These are phyloP conservation scores for Tetradesmus obliquus DNA, from an alignment of 139 green algal genomes.

Conservation along the genomic window DNA sequence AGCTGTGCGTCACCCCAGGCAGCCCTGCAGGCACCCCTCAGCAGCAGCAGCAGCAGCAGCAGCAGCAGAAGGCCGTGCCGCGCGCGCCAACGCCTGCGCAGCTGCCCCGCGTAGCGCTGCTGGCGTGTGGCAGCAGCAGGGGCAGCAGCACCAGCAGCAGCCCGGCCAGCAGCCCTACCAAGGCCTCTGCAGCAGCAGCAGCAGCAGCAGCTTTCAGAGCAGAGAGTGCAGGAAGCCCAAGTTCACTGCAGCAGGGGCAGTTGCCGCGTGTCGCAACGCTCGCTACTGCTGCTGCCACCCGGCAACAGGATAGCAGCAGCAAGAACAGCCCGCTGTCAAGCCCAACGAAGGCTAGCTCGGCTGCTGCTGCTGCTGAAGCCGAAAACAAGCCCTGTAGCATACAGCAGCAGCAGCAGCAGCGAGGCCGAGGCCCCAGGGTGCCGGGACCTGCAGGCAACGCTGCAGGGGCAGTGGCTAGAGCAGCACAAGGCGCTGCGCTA, in stretches of 20 bases:
- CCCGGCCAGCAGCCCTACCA: not conserved
- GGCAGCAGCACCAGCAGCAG: not conserved
- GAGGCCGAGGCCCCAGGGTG: too few relatives aligned
- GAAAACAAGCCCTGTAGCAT: not conserved
- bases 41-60: not conserved
- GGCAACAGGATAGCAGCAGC: not conserved
- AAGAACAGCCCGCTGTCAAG: not conserved
- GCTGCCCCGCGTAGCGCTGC: not conserved
- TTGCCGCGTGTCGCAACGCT: not conserved
- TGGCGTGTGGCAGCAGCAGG: not conserved
- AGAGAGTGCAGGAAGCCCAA: not conserved
- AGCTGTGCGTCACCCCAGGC: not conserved
- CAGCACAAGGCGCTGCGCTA: not conserved
- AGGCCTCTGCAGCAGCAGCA: slow-evolving; percentile 11
- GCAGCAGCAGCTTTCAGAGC: not conserved
- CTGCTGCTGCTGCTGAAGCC: not conserved
- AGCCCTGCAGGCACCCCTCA: not conserved
- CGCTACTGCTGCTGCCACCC: not conserved
- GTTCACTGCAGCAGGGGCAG: not conserved
- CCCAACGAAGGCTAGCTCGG: not conserved
- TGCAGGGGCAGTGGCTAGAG: not conserved
- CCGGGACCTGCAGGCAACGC: not conserved
- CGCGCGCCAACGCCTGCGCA: not conserved
- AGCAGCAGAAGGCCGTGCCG: not conserved
- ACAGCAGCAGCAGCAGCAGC: too few relatives aligned